These are phyloP conservation scores for Suhomyces coccinellae DNA, from an alignment of 1,139 yeast species.

Conservation along the genomic window DNA sequence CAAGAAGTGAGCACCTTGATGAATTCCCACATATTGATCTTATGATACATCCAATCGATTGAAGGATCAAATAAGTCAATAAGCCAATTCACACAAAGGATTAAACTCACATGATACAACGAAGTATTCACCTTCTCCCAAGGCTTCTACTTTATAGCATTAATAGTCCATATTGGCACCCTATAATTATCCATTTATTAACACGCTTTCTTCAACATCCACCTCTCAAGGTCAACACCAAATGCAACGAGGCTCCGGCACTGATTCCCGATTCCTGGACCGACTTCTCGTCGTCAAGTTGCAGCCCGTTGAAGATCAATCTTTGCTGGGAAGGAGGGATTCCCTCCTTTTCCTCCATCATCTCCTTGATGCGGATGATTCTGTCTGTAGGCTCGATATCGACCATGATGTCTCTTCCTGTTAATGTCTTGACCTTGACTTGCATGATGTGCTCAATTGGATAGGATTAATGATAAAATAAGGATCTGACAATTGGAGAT, in stretches of 20 bases:
- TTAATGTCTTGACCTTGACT: slow-evolving; percentile 70
- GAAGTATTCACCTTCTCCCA: too few relatives aligned
- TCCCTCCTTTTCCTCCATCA: slow-evolving; percentile 95
- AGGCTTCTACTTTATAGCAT: too few relatives aligned
- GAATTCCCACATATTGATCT: too few relatives aligned
- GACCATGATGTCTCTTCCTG: slow-evolving; percentile 83
- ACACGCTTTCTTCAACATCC: slow-evolving; percentile 37
- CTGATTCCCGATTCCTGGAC: slow-evolving; percentile 64
- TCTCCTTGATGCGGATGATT: slow-evolving; percentile 82
- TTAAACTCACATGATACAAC: too few relatives aligned
- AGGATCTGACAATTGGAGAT: too few relatives aligned
- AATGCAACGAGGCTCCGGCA: slow-evolving; percentile 82
- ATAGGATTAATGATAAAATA: too few relatives aligned
- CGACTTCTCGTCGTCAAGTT: slow-evolving; percentile 78
- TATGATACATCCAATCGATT: too few relatives aligned
- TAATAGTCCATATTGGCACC: too few relatives aligned
- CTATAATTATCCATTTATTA: background rate
- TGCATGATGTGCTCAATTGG: slow-evolving; percentile 42
- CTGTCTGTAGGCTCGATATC: slow-evolving; percentile 76
- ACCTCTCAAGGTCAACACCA: slow-evolving; percentile 89
- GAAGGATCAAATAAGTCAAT: too few relatives aligned
- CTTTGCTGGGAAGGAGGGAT: slow-evolving; percentile 97
- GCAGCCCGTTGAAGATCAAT: slow-evolving; percentile 87
- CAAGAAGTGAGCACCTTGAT: too few relatives aligned
- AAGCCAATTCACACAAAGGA: too few relatives aligned